Base-by-base conservation (phyloP, 2,329 filamentous ascomycete genomes). In the Paramyrothecium sp. region DNA sequence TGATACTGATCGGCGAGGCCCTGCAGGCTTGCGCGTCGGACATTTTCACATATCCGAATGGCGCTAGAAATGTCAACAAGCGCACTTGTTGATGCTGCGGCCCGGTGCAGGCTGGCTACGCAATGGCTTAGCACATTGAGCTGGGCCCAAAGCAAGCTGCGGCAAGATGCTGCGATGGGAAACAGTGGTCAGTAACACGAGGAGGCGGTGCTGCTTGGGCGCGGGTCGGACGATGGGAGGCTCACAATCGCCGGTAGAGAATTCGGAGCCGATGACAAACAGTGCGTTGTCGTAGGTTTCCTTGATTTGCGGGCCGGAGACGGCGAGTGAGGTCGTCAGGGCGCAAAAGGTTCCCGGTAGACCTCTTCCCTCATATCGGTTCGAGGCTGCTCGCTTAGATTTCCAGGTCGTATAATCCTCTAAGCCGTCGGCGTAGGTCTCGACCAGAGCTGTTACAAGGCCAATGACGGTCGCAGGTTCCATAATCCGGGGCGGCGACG, bases 1-100 rank as follows among this genome's bases (percentile, higher is more conserved):
- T 65, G 65, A 60, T 76, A 76, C 44, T 70, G 70, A n/a, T 70
- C 69, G 7, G 67, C 61, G 17, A 77, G 63, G 7, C 73, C 72
- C 16, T 65, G 62, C 10, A 76, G 53, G 22, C 68, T 65, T 19
- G 63, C 62, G 1, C 66, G 30, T 16, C 74, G 72, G 3, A 69
- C 70, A 3, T 64, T 63, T 58, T 77, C 74, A 3, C 72, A 75
- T 7, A 65, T 64, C 19, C 67, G 63, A 19, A 75, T 64, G 17
- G 70, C 62, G 54, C 70, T 69, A 19, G 68, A 60, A 33, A 77
- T 67, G 54, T 69, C 71, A 41, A 77, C 63, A 3, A 67, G 66
- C 3, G 60, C 59, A 2, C 59, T 58, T 1, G 57, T 53, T 11
- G 62, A 55, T 3, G 61, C 55, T 7, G 70, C 62, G 20, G 55